These are phyloP conservation scores for Trichosporon inkin DNA, from an alignment of 1,284 basidiomycete genomes.

Conservation along the genomic window DNA sequence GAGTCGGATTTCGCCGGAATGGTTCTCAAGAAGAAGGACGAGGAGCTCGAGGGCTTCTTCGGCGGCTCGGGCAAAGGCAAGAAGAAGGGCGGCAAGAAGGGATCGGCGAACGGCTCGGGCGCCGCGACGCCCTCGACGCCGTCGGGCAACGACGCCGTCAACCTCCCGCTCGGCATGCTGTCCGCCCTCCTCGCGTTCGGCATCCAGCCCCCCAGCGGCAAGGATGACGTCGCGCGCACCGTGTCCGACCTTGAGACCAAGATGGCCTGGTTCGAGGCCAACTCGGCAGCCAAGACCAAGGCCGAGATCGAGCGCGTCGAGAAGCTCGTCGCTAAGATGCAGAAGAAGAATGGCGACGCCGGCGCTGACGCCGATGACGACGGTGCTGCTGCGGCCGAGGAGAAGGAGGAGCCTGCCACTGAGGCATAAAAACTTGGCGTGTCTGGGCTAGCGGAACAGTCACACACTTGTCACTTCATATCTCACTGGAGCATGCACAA, in stretches of 20 bases:
- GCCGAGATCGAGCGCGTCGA: conserved; percentile 69
- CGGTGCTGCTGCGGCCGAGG: conserved; percentile 2
- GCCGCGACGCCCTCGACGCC: conserved; percentile 32
- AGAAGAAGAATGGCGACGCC: conserved; percentile 47
- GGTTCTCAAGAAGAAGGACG: conserved; percentile 84
- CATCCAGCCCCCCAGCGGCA: conserved; percentile 80
- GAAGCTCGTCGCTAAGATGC: conserved; percentile 55
- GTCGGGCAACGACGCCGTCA: conserved; percentile 56
- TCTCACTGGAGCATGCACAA: conserved; percentile 3
- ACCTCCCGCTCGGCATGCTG: conserved; percentile 80
- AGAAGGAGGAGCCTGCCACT: conserved; percentile 8
- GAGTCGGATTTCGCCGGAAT: conserved; percentile 67
- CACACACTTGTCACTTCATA: conserved; percentile 8
- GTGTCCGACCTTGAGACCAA: conserved; percentile 90
- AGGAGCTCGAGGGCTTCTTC: conserved; percentile 78
- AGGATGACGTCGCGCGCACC: conserved; percentile 73
- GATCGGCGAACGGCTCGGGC: conserved; percentile 26
- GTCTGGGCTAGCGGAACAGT: neutral
- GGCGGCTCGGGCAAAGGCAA: conserved; percentile 60
- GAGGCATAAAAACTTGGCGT: conserved; percentile 6
- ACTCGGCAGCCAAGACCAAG: conserved; percentile 55
- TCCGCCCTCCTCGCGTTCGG: conserved; percentile 81
- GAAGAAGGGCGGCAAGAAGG: conserved; percentile 68
- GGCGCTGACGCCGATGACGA: conserved; percentile 8
- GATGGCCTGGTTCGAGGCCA: conserved; percentile 84